Percentiles rank a stretch among this genome's conserved stretches.
Evolutionary conservation across 768 basidiomycete genomes (phyloP).

Genomic region (Postia placenta): DNA sequence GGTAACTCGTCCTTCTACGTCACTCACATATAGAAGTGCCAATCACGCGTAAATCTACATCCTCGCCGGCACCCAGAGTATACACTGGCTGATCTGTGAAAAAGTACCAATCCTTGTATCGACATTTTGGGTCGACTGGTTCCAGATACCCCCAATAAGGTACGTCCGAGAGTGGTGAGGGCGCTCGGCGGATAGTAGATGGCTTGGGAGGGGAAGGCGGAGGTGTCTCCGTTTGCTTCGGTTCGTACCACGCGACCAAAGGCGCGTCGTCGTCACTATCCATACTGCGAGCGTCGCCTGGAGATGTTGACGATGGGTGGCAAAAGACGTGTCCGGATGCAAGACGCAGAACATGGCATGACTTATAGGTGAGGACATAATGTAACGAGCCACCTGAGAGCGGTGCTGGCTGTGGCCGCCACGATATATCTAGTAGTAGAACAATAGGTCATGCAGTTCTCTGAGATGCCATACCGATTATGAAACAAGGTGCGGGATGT

Average conservation of each 20-base stretch:
- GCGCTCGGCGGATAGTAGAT: neutral
- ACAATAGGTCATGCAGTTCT: too few species aligned
- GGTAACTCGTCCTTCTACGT: neutral
- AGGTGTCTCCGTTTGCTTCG: neutral
- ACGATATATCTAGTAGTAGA: too few species aligned
- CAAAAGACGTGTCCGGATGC: too few species aligned
- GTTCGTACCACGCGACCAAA: neutral
- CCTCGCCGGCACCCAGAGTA: neutral
- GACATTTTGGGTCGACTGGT: neutral
- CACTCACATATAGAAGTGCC: neutral
- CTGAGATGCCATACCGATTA: too few species aligned
- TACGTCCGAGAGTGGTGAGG: neutral
- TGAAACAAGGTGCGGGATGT: too few species aligned
- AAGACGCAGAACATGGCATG: too few species aligned
- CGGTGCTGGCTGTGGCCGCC: too few species aligned
- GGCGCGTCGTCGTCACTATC: neutral
- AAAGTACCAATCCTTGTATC: neutral
- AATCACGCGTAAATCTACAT: neutral
- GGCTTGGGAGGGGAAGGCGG: neutral
- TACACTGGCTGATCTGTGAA: neutral
- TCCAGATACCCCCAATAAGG: neutral
- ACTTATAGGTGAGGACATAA: too few species aligned
- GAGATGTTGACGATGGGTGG: too few species aligned
- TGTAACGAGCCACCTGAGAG: too few species aligned
- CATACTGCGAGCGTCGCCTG: too few species aligned